Conservation (phyloP, 768 basidiomycete genomes). For the Glaciozyma martinii region DNA sequence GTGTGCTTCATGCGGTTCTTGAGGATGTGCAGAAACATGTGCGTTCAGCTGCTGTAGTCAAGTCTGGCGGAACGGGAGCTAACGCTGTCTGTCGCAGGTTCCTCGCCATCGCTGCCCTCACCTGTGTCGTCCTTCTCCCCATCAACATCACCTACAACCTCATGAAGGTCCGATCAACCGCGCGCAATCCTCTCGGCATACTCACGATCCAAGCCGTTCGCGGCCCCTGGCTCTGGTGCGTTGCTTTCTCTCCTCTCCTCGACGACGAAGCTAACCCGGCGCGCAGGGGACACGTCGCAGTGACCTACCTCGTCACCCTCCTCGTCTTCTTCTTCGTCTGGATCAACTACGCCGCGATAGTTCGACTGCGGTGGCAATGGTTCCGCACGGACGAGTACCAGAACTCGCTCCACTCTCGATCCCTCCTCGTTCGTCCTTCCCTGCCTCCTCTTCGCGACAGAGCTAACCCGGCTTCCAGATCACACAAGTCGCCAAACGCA, state of each 20-base stretch:
- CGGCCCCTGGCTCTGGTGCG: constrained; percentile 31
- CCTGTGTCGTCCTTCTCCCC: constrained; percentile 69
- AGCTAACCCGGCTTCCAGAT: constrained; percentile 39
- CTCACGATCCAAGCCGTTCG: constrained; percentile 34
- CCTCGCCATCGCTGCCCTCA: constrained; percentile 52
- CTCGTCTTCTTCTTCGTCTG: constrained; percentile 46
- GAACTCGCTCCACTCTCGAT: constrained; percentile 85
- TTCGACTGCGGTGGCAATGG: constrained; percentile 65
- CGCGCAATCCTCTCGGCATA: constrained; percentile 42
- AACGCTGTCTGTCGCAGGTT: constrained; percentile 45
- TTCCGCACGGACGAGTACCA: constrained; percentile 60
- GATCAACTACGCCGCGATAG: constrained; percentile 13
- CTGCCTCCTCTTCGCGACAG: background rate
- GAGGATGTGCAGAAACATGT: constrained; percentile 48
- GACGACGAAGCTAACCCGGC: background rate
- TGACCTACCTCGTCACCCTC: constrained; percentile 67
- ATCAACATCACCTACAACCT: constrained; percentile 80
- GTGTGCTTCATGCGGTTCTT: constrained; percentile 86
- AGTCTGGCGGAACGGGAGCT: background rate
- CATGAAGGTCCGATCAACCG: constrained; percentile 44
- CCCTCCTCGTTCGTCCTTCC: constrained; percentile 50
- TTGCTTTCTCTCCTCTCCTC: background rate
- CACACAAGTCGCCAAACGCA: constrained; percentile 65
- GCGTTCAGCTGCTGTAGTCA: background rate
- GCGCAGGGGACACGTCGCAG: constrained; percentile 65